Conservation (phyloP, 1,284 basidiomycete species). For the Ustilago trichophora region DNA sequence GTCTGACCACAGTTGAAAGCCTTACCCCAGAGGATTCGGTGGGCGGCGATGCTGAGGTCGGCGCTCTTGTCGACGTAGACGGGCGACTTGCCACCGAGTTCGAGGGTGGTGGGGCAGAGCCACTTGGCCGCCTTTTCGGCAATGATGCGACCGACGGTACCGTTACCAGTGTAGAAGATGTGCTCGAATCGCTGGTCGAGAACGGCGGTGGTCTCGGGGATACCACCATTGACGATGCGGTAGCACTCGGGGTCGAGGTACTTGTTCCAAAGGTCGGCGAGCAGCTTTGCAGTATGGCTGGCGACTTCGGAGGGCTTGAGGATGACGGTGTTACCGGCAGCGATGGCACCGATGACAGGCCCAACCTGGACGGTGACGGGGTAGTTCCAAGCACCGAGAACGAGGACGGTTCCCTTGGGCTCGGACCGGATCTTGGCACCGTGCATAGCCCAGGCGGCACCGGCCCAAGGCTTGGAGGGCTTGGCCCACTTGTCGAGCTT, state of each 20-base stretch:
- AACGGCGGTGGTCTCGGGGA: conserved; percentile 79
- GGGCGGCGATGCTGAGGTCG: conserved; percentile 68
- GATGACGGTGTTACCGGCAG: conserved; percentile 69
- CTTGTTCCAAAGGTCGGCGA: conserved; percentile 79
- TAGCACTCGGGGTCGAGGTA: conserved; percentile 82
- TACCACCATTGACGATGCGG: conserved; percentile 78
- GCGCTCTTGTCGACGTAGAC: conserved; percentile 78
- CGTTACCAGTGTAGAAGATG: conserved; percentile 73
- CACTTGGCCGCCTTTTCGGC: conserved; percentile 84
- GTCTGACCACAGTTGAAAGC: conserved; percentile 72
- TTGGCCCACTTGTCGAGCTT: conserved; percentile 71
- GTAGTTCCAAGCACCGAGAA: conserved; percentile 68
- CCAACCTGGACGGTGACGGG: conserved; percentile 63
- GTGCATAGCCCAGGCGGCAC: conserved; percentile 62
- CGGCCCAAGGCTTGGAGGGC: conserved; percentile 58
- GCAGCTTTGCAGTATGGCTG: conserved; percentile 74
- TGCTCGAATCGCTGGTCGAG: conserved; percentile 85
- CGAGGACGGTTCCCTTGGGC: conserved; percentile 69
- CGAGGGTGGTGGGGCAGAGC: conserved; percentile 83
- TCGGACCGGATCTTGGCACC: conserved; percentile 64
- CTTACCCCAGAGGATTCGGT: conserved; percentile 82
- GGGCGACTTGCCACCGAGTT: conserved; percentile 83
- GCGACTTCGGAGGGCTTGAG: conserved; percentile 78
- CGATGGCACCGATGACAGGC: conserved; percentile 68
- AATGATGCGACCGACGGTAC: conserved; percentile 79